Evolutionary conservation across 495 filamentous ascomycete species (phyloP), one percentile per base, ranked within the genome.

Genomic region (Daldinia caldariorum): DNA sequence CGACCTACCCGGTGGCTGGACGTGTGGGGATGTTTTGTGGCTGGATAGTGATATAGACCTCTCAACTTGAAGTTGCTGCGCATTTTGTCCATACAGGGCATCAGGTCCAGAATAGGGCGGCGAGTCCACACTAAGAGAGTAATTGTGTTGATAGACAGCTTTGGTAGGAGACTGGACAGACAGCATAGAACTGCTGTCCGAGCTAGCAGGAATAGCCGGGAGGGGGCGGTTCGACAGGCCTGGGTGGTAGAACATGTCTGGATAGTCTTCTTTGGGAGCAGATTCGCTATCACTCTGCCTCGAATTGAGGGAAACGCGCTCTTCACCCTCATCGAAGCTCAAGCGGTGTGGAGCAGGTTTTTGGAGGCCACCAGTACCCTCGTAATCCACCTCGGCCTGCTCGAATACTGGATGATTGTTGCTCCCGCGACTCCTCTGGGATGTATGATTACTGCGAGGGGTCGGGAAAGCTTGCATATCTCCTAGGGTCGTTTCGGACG

Each of bases 321-420:
- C 95, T 73, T 97, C 95, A 0, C 92, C 95, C 76, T 97, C 94
- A 73, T 99, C 95, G 72, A 94, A 98, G 76, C 94, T 97, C 74
- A 94, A 82, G 58, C 93, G 81, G 64, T 89, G 87, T 0, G 83
- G 83, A 50, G 83, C 84, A 16, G 94, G 94, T 61, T 91, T 86
- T 18, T 92, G 86, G 18, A 97, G 80, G 3, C 94, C 94, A 13
- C 94, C 94, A 12, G 93, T 97, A 13, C 91, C 95, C 35, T 85
- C 90, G 29, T 91, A 91, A 76, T 98, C 94, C 10, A 85, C 76
- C 8, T 79, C 78, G 0, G 78, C 83, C 31, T 82, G 71, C 9
- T 79, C 73, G 22, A 82, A 84, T 7, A 76, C 78, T 1, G 78
- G 75, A 54, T 59, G 73, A 72, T 76, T 63, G n/a, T 80, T 74